Evolutionary conservation across 176 grass and related monocot species (phyloP).

Genomic region (Oryza glumipatula): DNA sequence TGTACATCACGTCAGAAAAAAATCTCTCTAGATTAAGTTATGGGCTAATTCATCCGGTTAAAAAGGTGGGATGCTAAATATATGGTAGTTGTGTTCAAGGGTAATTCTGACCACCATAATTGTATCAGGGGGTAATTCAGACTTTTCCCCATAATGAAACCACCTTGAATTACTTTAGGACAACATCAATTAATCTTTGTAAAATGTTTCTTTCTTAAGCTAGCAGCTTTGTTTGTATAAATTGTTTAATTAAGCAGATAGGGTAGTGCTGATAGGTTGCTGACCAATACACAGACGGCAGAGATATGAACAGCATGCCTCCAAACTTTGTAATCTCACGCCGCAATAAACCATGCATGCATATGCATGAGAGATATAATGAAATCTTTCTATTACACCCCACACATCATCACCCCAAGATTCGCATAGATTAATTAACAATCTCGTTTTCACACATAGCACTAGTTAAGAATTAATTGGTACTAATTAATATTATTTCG

Average conservation of each 20-base stretch:
- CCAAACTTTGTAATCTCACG: constrained; percentile 33
- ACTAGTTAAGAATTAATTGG: no score
- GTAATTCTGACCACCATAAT: no score
- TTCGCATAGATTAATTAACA: neutral
- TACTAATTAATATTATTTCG: neutral
- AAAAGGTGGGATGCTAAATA: no score
- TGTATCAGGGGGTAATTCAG: no score
- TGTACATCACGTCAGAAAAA: no score
- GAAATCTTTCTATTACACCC: neutral
- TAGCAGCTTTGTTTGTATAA: neutral
- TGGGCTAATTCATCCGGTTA: no score
- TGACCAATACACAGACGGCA: constrained; percentile 19
- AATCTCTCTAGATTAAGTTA: no score
- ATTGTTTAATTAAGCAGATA: constrained; percentile 21
- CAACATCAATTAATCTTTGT: no score
- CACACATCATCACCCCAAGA: constrained; percentile 24
- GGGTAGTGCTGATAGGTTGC: neutral
- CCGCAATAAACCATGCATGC: neutral
- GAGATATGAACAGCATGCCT: neutral
- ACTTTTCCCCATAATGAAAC: no score
- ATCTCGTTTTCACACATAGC: neutral
- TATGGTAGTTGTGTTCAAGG: no score
- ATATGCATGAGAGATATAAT: neutral
- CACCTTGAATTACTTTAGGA: no score
- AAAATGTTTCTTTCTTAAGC: neutral